Base-by-base conservation (phyloP, 441 rosid species). In the Theobroma grandiflorum region DNA sequence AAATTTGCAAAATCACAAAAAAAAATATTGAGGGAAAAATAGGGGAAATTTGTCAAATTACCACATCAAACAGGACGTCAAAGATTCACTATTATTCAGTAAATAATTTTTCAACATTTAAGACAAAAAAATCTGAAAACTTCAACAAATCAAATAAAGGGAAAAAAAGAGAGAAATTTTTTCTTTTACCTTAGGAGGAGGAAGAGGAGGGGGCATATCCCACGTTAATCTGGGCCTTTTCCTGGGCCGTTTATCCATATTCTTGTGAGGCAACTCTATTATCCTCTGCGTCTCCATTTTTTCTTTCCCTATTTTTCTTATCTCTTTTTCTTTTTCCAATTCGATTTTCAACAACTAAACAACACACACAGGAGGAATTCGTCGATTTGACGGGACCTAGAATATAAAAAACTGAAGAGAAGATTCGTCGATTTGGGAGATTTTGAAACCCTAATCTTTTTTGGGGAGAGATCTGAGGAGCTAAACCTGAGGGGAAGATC, bases 161-260 rank as follows among this genome's bases (percentile, higher is more conserved):
- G 71, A 77, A 33, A 47, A 43, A 55, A 12, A 20, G 26, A 20
- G 8, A 66, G 1, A 64, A 10, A 67, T 47, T 76, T 37, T 38
- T 70, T 65, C n/a, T 68, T 50, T 71, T 68, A 91, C 95, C 96
- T 88, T 86, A 74, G 92, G 88, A 78, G 88, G 89, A 77, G 84
- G 89, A 76, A 82, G 83, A 75, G 82, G 88, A 86, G 95, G 95
- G 0, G 90, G 88, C 80, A 87, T 84, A 82, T 93, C 98, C 98
- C 98, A 95, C 4, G 95, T 81, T 75, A 95, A 88, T 14, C 98
- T 89, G 4, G 94, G 94, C 50, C 93, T 88, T 82, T 95, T 95
- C 79, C 93, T 88, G 4, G 97, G 98, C 42, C 98, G 94, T 63
- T 90, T 92, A 82, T 93, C 98, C 87, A 87, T 85, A 80, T 80